These are phyloP conservation scores for Plasmodium fragile DNA, from an alignment of 169 alveolate species.

Conservation along the genomic window DNA sequence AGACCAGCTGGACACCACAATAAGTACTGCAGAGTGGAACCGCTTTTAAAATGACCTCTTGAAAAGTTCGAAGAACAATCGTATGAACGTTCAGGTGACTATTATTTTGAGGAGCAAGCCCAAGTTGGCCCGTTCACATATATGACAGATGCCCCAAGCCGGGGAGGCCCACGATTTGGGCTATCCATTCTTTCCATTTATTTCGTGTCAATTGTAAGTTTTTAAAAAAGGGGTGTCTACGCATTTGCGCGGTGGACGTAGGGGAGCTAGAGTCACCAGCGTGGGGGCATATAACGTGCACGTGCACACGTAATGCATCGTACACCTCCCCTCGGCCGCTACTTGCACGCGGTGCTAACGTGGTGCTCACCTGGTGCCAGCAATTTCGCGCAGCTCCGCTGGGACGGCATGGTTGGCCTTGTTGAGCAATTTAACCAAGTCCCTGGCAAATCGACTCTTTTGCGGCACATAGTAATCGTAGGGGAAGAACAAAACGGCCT, in stretches of 20 bases:
- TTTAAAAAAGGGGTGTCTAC: neutral
- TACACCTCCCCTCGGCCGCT: neutral
- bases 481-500: slow-evolving; percentile 79
- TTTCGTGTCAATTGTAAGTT: neutral
- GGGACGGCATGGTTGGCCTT: slow-evolving; percentile 81
- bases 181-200: neutral
- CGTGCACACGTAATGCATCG: neutral
- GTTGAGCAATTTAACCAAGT: slow-evolving; percentile 76
- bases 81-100: neutral
- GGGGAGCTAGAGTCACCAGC: neutral
- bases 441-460: slow-evolving; percentile 81
- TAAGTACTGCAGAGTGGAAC: neutral
- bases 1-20: neutral
- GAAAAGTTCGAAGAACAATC: neutral
- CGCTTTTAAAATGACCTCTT: neutral
- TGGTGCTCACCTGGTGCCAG: neutral
- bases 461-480: slow-evolving; percentile 81
- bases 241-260: neutral
- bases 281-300: neutral
- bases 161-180: neutral
- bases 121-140: neutral
- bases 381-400: slow-evolving; percentile 72
- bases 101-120: neutral
- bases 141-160: neutral
- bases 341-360: too few relatives aligned